Conservation (phyloP, 495 filamentous ascomycete species). For the Aspergillus ellipticus region DNA sequence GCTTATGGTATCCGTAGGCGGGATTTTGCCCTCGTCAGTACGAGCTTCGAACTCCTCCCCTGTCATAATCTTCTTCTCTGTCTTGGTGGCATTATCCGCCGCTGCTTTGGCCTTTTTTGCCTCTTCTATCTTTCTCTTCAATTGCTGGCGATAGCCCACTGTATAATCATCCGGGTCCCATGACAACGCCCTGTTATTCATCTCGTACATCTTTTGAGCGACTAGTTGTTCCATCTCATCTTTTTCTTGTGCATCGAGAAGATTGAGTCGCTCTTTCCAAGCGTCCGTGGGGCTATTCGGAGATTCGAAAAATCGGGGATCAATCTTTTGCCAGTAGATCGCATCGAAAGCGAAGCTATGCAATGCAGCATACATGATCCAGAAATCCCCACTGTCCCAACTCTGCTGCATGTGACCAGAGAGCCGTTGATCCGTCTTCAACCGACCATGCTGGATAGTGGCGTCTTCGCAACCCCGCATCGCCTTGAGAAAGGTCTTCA, state of each 20-base stretch:
- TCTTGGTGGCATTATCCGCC: too few relatives aligned
- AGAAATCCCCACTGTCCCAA: slow-evolving; percentile 25
- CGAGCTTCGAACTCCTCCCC: too few relatives aligned
- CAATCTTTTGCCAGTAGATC: slow-evolving; percentile 22
- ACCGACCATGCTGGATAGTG: slow-evolving; percentile 7
- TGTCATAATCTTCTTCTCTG: too few relatives aligned
- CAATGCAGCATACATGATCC: slow-evolving; percentile 20
- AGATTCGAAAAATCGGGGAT: slow-evolving; percentile 20
- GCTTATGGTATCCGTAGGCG: too few relatives aligned
- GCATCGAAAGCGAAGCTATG: slow-evolving; percentile 21
- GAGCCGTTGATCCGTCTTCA: slow-evolving; percentile 16
- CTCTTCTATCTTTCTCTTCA: too few relatives aligned
- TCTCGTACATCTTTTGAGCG: not conserved
- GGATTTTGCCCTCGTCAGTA: too few relatives aligned
- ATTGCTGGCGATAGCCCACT: too few relatives aligned
- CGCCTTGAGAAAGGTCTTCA: slow-evolving; percentile 16
- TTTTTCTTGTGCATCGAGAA: not conserved
- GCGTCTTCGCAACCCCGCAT: slow-evolving; percentile 15
- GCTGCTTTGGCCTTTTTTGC: too few relatives aligned
- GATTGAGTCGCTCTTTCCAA: slow-evolving; percentile 1
- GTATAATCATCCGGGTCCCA: not conserved
- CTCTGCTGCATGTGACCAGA: slow-evolving; percentile 20
- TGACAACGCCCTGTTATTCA: not conserved
- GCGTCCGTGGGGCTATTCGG: not conserved
- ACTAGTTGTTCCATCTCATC: not conserved